Evolutionary conservation across 129 eudicot genomes (phyloP).

Genomic region (Heracleum sosnowskyi): DNA sequence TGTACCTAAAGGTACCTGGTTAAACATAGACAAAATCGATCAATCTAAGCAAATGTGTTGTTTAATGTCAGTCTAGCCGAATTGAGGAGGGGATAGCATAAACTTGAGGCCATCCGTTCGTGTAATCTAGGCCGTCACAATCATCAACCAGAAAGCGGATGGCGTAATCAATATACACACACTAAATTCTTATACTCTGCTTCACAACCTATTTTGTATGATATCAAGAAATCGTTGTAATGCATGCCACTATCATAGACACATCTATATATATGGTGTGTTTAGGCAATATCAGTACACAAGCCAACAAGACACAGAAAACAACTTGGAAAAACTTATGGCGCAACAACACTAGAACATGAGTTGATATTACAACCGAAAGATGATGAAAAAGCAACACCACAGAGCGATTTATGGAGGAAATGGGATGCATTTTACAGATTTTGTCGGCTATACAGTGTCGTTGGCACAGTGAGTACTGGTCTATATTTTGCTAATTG

Average conservation of each 20-base stretch:
- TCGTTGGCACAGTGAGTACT: conserved; percentile 32
- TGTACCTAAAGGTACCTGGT: background rate
- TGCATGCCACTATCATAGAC: no score
- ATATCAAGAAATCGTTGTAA: background rate
- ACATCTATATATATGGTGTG: background rate
- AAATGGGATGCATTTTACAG: conserved; percentile 21
- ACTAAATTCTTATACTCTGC: background rate
- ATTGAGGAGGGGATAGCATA: background rate
- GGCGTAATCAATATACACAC: background rate
- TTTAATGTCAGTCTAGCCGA: background rate
- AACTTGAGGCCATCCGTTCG: background rate
- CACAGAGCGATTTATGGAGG: background rate
- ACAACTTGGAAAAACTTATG: background rate
- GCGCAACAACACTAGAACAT: background rate
- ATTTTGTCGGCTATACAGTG: conserved; percentile 34
- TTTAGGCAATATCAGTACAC: background rate
- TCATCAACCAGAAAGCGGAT: background rate
- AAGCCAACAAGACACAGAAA: background rate
- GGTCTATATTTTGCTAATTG: background rate
- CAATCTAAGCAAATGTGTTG: background rate
- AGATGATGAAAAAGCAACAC: background rate
- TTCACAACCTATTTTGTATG: background rate
- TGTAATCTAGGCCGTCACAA: background rate
- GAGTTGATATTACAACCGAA: background rate
- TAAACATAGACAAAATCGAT: background rate